phyloP scores from a whole-genome alignment of 1,284 basidiomycete species.

The Microbotryum violaceum region DNA sequence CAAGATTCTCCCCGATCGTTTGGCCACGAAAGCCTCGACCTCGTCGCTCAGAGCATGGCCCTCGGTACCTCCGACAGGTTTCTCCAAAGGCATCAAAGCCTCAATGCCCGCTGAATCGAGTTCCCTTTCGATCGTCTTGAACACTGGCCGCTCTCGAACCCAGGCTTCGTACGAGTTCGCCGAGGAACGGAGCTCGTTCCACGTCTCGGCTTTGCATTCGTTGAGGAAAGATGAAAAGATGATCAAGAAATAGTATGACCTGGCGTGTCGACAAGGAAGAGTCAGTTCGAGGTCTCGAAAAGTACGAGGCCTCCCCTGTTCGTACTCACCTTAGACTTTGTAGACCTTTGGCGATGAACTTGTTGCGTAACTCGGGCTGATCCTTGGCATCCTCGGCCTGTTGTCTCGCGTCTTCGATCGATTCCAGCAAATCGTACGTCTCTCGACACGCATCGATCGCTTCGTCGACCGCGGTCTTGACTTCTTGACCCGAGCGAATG shows the following conservation, averaged over 20 bases:
- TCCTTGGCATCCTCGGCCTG: slow-evolving; percentile 61
- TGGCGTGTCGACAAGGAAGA: no score
- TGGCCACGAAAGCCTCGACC: slow-evolving; percentile 72
- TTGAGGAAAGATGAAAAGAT: slow-evolving; percentile 92
- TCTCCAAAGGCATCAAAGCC: slow-evolving; percentile 74
- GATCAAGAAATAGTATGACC: slow-evolving; percentile 55
- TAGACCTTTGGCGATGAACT: slow-evolving; percentile 63
- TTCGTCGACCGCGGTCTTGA: slow-evolving; percentile 64
- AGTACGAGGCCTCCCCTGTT: background rate
- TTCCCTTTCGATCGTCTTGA: slow-evolving; percentile 92
- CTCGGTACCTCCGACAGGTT: slow-evolving; percentile 44
- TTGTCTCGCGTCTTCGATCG: slow-evolving; percentile 73
- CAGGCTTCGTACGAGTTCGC: slow-evolving; percentile 44
- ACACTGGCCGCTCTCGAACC: slow-evolving; percentile 74
- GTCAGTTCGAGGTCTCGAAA: background rate
- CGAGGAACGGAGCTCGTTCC: slow-evolving; percentile 17
- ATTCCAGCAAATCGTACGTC: slow-evolving; percentile 75
- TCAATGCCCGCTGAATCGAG: slow-evolving; percentile 69
- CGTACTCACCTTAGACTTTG: slow-evolving; percentile 60
- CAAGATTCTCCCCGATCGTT: slow-evolving; percentile 76
- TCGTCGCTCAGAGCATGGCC: slow-evolving; percentile 57
- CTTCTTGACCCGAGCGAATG: slow-evolving; percentile 69
- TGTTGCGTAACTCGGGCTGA: slow-evolving; percentile 60
- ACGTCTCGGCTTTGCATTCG: slow-evolving; percentile 63
- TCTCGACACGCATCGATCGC: slow-evolving; percentile 80